A percentile compares a stretch with the other conserved stretches of the same genome.
Evolutionary conservation across 2,329 filamentous ascomycete species (phyloP).

Genomic region (Phaeosphaeria sp.): DNA sequence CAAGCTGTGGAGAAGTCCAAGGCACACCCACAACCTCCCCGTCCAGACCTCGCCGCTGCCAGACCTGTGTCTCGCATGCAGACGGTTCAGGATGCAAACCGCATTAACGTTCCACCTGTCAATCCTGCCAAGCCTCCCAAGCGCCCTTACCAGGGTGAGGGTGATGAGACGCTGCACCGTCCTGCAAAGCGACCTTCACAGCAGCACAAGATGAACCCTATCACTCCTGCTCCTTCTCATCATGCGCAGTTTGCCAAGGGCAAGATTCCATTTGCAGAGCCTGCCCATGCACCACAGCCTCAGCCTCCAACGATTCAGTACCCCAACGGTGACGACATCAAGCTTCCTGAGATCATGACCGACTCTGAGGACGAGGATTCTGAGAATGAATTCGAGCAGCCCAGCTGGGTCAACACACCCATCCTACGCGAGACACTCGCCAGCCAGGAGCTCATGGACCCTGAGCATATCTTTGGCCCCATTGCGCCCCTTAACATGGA

Average conservation of each 20-base stretch:
- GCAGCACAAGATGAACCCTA: constrained; percentile 55
- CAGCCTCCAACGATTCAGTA: constrained; percentile 71
- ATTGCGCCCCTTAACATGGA: constrained; percentile 92
- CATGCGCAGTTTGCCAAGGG: constrained; percentile 81
- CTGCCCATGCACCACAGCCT: constrained; percentile 59
- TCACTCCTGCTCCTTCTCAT: constrained; percentile 48
- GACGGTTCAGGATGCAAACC: constrained; percentile 64
- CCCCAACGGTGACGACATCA: constrained; percentile 86
- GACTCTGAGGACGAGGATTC: constrained; percentile 89
- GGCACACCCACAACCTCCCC: constrained; percentile 41
- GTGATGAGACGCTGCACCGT: constrained; percentile 62
- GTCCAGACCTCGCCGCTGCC: constrained; percentile 58
- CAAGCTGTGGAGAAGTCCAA: constrained; percentile 73
- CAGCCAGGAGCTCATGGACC: constrained; percentile 84
- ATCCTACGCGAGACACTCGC: constrained; percentile 77
- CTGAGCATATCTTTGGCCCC: constrained; percentile 84
- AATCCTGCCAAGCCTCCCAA: constrained; percentile 78
- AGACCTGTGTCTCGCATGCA: constrained; percentile 67
- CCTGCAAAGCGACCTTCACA: constrained; percentile 44
- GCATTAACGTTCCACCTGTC: constrained; percentile 60
- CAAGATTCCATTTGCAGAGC: constrained; percentile 87
- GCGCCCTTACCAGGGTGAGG: constrained; percentile 75
- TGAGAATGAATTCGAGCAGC: constrained; percentile 68
- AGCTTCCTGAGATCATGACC: constrained; percentile 92
- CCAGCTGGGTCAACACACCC: constrained; percentile 88